Evolutionary conservation across 2,329 filamentous ascomycete genomes (phyloP).

Genomic region (Didymella glomerata): DNA sequence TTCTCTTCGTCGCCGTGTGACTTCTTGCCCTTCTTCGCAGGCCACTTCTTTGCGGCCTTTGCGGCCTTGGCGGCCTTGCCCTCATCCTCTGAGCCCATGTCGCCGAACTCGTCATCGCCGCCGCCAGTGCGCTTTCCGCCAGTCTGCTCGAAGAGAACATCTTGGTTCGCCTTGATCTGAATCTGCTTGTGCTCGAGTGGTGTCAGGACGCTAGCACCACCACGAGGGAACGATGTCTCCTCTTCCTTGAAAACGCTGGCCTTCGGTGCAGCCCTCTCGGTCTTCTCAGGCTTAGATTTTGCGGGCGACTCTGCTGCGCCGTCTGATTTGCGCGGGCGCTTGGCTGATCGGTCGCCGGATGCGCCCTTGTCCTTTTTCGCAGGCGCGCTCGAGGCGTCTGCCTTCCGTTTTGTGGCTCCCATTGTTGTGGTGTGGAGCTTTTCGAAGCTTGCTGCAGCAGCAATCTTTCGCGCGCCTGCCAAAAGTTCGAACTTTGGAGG

Average conservation of each 20-base stretch:
- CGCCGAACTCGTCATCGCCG: slow-evolving; percentile 53
- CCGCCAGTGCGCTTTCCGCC: slow-evolving; percentile 65
- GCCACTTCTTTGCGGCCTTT: slow-evolving; percentile 62
- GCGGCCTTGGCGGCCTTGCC: slow-evolving; percentile 53
- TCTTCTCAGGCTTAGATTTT: slow-evolving; percentile 42
- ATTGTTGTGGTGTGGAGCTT: slow-evolving; percentile 41
- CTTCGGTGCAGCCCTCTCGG: slow-evolving; percentile 35
- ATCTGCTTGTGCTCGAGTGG: slow-evolving; percentile 97
- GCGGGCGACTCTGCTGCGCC: slow-evolving; percentile 37
- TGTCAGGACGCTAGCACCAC: slow-evolving; percentile 88
- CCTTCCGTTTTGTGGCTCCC: slow-evolving; percentile 58
- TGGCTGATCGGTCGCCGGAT: slow-evolving; percentile 44
- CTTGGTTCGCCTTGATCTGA: slow-evolving; percentile 87
- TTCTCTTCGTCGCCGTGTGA: slow-evolving; percentile 55
- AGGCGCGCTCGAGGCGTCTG: slow-evolving; percentile 45
- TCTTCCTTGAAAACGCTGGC: slow-evolving; percentile 71
- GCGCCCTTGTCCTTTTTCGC: slow-evolving; percentile 44
- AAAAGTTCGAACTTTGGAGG: slow-evolving; percentile 24
- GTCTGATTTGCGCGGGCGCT: slow-evolving; percentile 51
- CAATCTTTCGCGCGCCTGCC: slow-evolving; percentile 23
- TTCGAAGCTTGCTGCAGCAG: slow-evolving; percentile 23
- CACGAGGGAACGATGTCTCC: slow-evolving; percentile 89
- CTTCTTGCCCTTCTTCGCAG: slow-evolving; percentile 55
- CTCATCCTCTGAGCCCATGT: slow-evolving; percentile 53
- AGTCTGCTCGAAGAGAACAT: slow-evolving; percentile 86